These are phyloP conservation scores for Hansenula lynferdii DNA, from an alignment of 1,139 yeast species.

Conservation along the genomic window DNA sequence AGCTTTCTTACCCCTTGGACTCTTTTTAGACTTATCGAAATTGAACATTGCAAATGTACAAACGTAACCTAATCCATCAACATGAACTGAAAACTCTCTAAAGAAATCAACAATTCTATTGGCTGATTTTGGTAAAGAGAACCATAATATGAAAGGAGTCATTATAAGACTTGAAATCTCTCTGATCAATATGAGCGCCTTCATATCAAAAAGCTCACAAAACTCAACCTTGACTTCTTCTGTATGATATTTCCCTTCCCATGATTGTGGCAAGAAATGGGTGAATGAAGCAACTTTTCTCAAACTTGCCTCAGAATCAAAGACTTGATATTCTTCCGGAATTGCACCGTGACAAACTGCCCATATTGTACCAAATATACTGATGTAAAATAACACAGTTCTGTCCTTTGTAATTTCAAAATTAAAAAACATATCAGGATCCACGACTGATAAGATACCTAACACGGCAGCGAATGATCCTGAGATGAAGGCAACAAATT, in stretches of 20 bases:
- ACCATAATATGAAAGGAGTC: slow-evolving; percentile 87
- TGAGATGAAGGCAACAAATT: slow-evolving; percentile 68
- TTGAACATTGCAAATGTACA: slow-evolving; percentile 93
- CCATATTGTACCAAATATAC: slow-evolving; percentile 78
- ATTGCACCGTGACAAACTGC: slow-evolving; percentile 64
- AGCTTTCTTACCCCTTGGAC: slow-evolving; percentile 11
- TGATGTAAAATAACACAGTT: slow-evolving; percentile 82
- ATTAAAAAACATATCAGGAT: slow-evolving; percentile 86
- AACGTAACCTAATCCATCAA: slow-evolving; percentile 92
- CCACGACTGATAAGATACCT: slow-evolving; percentile 79
- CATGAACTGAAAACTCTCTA: slow-evolving; percentile 82
- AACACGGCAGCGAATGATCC: slow-evolving; percentile 90
- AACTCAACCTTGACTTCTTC: slow-evolving; percentile 80
- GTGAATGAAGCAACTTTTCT: slow-evolving; percentile 79
- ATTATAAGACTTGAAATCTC: slow-evolving; percentile 78
- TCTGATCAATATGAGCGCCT: slow-evolving; percentile 64
- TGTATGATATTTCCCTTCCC: slow-evolving; percentile 85
- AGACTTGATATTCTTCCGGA: slow-evolving; percentile 59
- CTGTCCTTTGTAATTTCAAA: slow-evolving; percentile 82
- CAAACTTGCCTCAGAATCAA: slow-evolving; percentile 87
- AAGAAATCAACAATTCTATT: slow-evolving; percentile 84
- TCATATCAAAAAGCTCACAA: slow-evolving; percentile 69
- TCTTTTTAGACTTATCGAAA: slow-evolving; percentile 43
- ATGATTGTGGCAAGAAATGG: slow-evolving; percentile 80
- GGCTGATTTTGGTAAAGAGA: slow-evolving; percentile 65